Percentiles rank a stretch among this genome's conserved stretches.
These are phyloP conservation scores for Zygotorulaspora sp. DNA, from an alignment of 805 yeast species.

Conservation along the genomic window DNA sequence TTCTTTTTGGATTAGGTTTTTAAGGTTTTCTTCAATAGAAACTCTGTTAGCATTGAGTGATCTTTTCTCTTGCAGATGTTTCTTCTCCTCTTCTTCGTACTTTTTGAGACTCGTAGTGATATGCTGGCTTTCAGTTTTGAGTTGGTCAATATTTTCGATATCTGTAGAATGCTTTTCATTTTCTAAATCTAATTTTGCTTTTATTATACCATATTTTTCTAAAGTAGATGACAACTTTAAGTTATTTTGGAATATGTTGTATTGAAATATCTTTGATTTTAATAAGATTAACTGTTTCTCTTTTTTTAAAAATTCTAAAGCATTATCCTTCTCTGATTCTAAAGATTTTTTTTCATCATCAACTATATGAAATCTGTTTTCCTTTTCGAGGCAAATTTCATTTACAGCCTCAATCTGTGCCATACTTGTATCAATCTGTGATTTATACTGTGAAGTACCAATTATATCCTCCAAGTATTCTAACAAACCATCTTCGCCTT, in stretches of 20 bases:
- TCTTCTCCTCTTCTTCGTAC: slow-evolving; percentile 32
- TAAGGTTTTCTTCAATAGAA: slow-evolving; percentile 69
- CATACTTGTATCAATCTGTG: slow-evolving; percentile 61
- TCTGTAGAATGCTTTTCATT: slow-evolving; percentile 40
- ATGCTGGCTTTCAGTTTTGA: slow-evolving; percentile 31
- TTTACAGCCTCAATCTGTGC: slow-evolving; percentile 66
- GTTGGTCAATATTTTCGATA: slow-evolving; percentile 36
- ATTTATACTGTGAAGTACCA: slow-evolving; percentile 85
- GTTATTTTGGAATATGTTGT: slow-evolving; percentile 40
- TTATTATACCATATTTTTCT: slow-evolving; percentile 38
- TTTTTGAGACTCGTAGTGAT: slow-evolving; percentile 22
- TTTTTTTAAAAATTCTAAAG: slow-evolving; percentile 56
- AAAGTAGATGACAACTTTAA: slow-evolving; percentile 39
- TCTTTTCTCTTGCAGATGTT: slow-evolving; percentile 26
- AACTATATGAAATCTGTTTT: slow-evolving; percentile 71
- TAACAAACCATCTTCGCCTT: slow-evolving; percentile 85
- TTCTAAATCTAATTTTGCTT: slow-evolving; percentile 43
- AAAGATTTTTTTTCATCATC: slow-evolving; percentile 65
- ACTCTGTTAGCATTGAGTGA: slow-evolving; percentile 53
- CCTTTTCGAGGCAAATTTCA: slow-evolving; percentile 76
- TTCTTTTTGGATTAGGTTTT: slow-evolving; percentile 55
- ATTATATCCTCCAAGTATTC: slow-evolving; percentile 96
- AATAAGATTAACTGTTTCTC: slow-evolving; percentile 58
- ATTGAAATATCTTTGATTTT: slow-evolving; percentile 55
- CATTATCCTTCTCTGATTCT: slow-evolving; percentile 62